Percentiles rank a stretch among this genome's conserved stretches.
Conservation (phyloP, 1,284 basidiomycete genomes). For the Rhodofomes roseus region DNA sequence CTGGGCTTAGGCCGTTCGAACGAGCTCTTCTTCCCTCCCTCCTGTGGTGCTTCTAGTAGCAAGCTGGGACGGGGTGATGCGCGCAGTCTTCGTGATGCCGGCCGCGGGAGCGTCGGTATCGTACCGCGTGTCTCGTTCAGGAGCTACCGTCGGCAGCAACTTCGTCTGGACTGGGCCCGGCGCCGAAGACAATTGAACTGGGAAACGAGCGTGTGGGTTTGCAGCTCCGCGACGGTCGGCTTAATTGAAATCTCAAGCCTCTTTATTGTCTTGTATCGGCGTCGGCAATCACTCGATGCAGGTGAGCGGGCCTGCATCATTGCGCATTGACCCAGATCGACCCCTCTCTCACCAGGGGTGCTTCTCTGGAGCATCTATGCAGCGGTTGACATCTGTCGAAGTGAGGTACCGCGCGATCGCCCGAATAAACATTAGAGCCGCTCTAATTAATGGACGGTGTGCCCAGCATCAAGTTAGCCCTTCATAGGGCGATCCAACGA, state of each 20-base stretch:
- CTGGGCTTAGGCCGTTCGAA: neutral
- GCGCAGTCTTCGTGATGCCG: neutral
- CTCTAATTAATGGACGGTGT: no score
- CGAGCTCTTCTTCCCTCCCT: neutral
- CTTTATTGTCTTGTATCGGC: neutral
- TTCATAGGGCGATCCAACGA: neutral
- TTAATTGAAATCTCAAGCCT: neutral
- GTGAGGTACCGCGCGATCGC: neutral
- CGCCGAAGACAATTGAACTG: neutral
- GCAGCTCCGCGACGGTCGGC: neutral
- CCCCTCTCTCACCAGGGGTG: neutral
- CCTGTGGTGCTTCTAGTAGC: neutral
- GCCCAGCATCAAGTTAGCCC: no score
- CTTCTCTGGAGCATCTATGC: neutral
- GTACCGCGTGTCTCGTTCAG: neutral
- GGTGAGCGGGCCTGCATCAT: neutral
- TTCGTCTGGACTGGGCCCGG: neutral
- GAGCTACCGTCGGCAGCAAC: neutral
- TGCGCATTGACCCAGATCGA: neutral
- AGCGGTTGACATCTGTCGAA: neutral
- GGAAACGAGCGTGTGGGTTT: neutral
- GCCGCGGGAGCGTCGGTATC: neutral
- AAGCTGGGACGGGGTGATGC: neutral
- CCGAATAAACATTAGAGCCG: neutral
- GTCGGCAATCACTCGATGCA: neutral